These are phyloP conservation scores for Sclerotiophoma versabilis DNA, from an alignment of 2,329 filamentous ascomycete species.

Conservation along the genomic window DNA sequence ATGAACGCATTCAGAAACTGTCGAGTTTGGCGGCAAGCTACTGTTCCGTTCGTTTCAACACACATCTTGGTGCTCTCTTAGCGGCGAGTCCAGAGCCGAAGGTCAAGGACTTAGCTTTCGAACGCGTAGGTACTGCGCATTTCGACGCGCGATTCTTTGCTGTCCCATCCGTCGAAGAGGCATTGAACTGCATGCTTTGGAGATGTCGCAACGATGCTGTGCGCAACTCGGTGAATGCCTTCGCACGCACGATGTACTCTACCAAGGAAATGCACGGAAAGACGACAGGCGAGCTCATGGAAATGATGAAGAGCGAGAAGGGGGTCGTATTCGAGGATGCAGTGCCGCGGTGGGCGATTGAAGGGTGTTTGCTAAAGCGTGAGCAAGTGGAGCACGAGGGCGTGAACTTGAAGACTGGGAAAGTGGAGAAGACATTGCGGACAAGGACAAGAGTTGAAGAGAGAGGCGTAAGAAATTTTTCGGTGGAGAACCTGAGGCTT, in stretches of 20 bases:
- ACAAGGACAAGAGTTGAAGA: conserved; percentile 37
- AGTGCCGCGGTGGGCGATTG: conserved; percentile 43
- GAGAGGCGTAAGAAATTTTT: conserved; percentile 34
- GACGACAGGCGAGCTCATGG: conserved; percentile 28
- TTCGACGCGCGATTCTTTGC: conserved; percentile 42
- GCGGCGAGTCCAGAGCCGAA: conserved; percentile 23
- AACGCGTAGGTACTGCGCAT: conserved; percentile 29
- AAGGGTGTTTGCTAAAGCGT: conserved; percentile 41
- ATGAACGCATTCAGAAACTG: conserved; percentile 41
- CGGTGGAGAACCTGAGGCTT: conserved; percentile 31
- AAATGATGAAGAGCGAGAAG: conserved; percentile 36
- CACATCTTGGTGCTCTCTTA: conserved; percentile 27
- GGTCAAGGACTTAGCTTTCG: conserved; percentile 23
- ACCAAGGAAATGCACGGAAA: conserved; percentile 37
- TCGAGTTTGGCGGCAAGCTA: conserved; percentile 38
- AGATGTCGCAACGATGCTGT: conserved; percentile 42
- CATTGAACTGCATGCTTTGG: conserved; percentile 42
- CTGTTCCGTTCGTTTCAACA: conserved; percentile 38
- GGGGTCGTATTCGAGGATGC: conserved; percentile 32
- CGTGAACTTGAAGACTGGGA: conserved; percentile 36
- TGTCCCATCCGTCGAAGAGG: conserved; percentile 35
- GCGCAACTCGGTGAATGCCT: conserved; percentile 36
- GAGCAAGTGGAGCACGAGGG: conserved; percentile 41
- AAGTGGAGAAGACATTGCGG: conserved; percentile 30
- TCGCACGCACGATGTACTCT: conserved; percentile 38